Evolutionary conservation across 2,329 filamentous ascomycete genomes (phyloP).

Genomic region (Penicillium sp.): DNA sequence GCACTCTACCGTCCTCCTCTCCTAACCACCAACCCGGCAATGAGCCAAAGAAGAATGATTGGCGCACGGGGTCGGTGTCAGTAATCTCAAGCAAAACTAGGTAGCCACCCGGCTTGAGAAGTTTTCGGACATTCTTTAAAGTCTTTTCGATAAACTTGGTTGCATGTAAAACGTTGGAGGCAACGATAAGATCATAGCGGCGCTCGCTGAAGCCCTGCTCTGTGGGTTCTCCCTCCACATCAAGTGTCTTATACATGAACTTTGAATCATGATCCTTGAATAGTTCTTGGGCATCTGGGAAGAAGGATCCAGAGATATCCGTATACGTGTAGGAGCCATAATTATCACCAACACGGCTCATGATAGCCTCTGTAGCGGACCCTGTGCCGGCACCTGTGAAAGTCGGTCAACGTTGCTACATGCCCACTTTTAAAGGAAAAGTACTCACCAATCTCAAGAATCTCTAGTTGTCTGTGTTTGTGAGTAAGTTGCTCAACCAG

Average conservation of each 20-base stretch:
- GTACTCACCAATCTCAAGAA: conserved; percentile 39
- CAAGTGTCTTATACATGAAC: conserved; percentile 26
- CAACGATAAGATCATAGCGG: conserved; percentile 31
- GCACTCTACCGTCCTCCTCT: too few relatives aligned
- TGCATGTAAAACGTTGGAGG: conserved; percentile 32
- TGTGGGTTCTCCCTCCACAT: conserved; percentile 23
- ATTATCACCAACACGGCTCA: conserved; percentile 23
- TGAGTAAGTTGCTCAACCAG: conserved; percentile 35
- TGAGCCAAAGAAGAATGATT: not conserved
- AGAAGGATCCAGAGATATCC: conserved; percentile 20
- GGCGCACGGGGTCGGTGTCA: not conserved
- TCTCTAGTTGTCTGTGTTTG: conserved; percentile 40
- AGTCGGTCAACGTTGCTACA: too few relatives aligned
- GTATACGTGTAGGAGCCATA: conserved; percentile 18
- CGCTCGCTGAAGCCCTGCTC: conserved; percentile 26
- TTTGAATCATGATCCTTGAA: not conserved
- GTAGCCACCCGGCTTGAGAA: conserved; percentile 41
- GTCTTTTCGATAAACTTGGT: conserved; percentile 21
- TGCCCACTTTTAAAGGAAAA: too few relatives aligned
- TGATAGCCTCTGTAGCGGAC: conserved; percentile 34
- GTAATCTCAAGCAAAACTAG: conserved; percentile 44
- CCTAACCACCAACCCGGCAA: conserved; percentile 25
- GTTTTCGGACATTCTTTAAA: conserved; percentile 22
- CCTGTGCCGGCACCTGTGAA: conserved; percentile 40
- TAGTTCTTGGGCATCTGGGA: conserved; percentile 13